These are phyloP conservation scores for Arachnomyces sp. DNA, from an alignment of 2,329 filamentous ascomycete genomes.

Conservation along the genomic window DNA sequence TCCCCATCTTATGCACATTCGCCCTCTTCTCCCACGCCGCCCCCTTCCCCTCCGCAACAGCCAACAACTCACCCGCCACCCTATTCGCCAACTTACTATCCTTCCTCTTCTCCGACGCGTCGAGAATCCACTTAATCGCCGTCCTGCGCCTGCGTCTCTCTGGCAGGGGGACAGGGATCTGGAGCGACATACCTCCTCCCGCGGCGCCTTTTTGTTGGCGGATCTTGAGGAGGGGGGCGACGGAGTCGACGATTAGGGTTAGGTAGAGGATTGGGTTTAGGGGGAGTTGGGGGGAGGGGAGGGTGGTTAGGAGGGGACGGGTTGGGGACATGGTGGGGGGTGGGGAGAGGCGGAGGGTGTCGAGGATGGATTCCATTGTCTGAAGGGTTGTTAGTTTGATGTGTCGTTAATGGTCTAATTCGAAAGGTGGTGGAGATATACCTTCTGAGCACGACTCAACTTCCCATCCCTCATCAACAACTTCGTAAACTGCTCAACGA, in stretches of 20 bases:
- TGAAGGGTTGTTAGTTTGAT: slow-evolving; percentile 32
- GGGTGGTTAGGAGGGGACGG: slow-evolving; percentile 55
- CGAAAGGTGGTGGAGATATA: slow-evolving; percentile 32
- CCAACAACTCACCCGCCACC: slow-evolving; percentile 77
- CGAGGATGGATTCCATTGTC: slow-evolving; percentile 80
- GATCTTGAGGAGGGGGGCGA: slow-evolving; percentile 80
- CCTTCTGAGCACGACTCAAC: slow-evolving; percentile 79
- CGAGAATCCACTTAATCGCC: slow-evolving; percentile 83
- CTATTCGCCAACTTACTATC: slow-evolving; percentile 66
- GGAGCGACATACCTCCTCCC: slow-evolving; percentile 76
- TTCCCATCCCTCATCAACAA: slow-evolving; percentile 89
- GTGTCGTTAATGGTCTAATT: background rate
- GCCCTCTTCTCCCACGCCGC: slow-evolving; percentile 74
- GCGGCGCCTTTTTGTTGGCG: slow-evolving; percentile 65
- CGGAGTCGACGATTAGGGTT: slow-evolving; percentile 80
- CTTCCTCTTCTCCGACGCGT: slow-evolving; percentile 69
- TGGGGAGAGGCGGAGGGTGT: slow-evolving; percentile 71
- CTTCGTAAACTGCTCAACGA: slow-evolving; percentile 80
- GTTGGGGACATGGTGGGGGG: slow-evolving; percentile 66
- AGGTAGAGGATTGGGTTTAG: slow-evolving; percentile 86
- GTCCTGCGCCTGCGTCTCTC: slow-evolving; percentile 66
- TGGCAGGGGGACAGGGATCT: slow-evolving; percentile 69
- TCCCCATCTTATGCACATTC: slow-evolving; percentile 70
- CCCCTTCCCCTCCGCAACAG: slow-evolving; percentile 79
- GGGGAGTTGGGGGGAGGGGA: slow-evolving; percentile 70